Evolutionary conservation across 306 rosid genomes (phyloP).

Genomic region (Cajanus cajan): DNA sequence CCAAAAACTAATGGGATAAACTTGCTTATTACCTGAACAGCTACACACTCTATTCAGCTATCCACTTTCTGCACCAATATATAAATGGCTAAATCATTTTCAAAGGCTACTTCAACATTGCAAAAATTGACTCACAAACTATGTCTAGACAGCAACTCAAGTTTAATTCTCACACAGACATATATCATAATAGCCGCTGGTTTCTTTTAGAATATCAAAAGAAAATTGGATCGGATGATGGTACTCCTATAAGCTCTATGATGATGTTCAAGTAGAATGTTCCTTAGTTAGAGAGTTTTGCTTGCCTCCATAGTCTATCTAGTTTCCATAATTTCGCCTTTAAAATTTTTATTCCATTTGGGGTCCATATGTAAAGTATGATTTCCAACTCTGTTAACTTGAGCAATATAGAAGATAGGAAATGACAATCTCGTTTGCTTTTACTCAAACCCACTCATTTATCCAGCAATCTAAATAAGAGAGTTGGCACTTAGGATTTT

Average conservation of each 20-base stretch:
- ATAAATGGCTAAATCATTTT: not conserved
- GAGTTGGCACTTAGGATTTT: not conserved
- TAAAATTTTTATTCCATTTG: slow-evolving; percentile 1
- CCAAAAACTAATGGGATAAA: not conserved
- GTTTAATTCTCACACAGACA: not conserved
- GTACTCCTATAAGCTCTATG: not conserved
- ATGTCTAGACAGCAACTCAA: not conserved
- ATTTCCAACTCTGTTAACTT: not conserved
- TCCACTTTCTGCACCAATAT: not conserved
- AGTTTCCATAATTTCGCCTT: not conserved
- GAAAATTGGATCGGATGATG: not conserved
- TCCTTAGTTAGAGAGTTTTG: not conserved
- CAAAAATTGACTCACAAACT: not conserved
- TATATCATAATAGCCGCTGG: not conserved
- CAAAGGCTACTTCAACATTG: not conserved
- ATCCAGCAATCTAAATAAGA: slow-evolving; percentile 3
- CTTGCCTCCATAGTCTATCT: not conserved
- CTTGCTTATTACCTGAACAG: not conserved
- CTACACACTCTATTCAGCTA: not conserved
- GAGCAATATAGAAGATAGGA: not conserved
- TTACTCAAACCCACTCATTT: slow-evolving; percentile 1
- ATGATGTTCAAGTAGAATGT: not conserved
- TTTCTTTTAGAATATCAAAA: not conserved
- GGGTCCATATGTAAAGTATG: not conserved
- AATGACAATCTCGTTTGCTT: not conserved